These are phyloP conservation scores for Asterochloris erici DNA, from an alignment of 139 green algal genomes.

Conservation along the genomic window DNA sequence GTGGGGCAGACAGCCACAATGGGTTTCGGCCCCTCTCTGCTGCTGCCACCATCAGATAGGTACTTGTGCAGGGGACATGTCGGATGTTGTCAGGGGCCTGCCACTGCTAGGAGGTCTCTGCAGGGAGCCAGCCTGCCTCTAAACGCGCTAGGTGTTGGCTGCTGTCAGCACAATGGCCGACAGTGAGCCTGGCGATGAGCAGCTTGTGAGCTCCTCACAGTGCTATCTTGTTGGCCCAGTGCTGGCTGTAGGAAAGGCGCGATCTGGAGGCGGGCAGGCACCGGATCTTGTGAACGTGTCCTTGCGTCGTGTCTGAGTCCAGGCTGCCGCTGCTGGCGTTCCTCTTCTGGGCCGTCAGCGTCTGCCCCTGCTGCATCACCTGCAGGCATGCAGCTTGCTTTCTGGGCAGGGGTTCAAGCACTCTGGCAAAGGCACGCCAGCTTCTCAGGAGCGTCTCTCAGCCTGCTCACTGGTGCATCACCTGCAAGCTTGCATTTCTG, in stretches of 20 bases:
- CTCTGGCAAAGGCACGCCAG: background rate
- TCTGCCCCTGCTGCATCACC: background rate
- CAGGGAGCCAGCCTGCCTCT: background rate
- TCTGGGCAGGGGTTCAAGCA: background rate
- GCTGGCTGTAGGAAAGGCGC: conserved; percentile 4
- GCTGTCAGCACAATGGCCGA: background rate
- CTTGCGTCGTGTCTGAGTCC: background rate
- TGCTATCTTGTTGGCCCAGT: conserved; percentile 16
- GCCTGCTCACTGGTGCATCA: background rate
- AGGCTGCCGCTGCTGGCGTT: background rate
- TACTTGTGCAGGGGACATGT: background rate
- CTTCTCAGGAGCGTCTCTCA: background rate
- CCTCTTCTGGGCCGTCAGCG: background rate
- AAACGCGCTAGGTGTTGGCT: background rate
- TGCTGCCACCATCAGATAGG: no score
- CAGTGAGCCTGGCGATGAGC: background rate
- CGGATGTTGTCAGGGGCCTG: background rate
- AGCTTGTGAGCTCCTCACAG: background rate
- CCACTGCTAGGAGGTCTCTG: background rate
- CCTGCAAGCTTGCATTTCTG: no score
- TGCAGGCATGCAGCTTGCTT: background rate
- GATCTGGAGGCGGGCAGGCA: conserved; percentile 4
- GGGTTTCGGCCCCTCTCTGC: no score
- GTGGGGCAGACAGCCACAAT: no score
- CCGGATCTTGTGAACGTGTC: conserved; percentile 3